Evolutionary conservation across 176 grass and related monocot species (phyloP).

Genomic region (Lolium multiflorum): DNA sequence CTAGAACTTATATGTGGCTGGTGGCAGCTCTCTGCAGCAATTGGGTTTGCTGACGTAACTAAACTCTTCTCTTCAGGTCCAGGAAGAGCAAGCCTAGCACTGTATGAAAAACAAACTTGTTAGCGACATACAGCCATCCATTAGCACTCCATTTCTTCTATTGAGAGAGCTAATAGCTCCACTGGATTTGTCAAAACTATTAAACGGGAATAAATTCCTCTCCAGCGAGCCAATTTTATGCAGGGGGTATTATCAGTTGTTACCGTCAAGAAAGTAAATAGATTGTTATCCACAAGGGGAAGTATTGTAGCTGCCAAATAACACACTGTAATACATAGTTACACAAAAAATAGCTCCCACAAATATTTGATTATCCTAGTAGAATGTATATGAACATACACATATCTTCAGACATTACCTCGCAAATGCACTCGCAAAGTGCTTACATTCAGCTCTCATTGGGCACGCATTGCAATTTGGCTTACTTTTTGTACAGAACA

Average conservation of each 20-base stretch:
- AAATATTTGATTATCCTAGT: conserved; percentile 12
- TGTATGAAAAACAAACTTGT: conserved; percentile 53
- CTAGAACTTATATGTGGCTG: conserved; percentile 17
- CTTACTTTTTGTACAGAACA: conserved; percentile 76
- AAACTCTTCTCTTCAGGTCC: conserved; percentile 72
- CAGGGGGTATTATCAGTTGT: background rate
- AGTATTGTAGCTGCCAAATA: conserved; percentile 16
- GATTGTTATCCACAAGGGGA: conserved; percentile 7
- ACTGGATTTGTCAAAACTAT: conserved; percentile 16
- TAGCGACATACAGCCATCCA: background rate
- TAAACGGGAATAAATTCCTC: background rate
- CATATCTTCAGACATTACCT: conserved; percentile 49
- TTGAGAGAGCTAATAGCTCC: conserved; percentile 1
- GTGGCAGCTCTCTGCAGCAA: conserved; percentile 32
- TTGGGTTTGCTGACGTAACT: conserved; percentile 27
- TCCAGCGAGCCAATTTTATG: background rate
- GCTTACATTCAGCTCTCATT: conserved; percentile 72
- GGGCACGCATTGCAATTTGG: conserved; percentile 78
- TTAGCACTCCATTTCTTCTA: conserved; percentile 3
- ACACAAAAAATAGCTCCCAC: conserved; percentile 7
- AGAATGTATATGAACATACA: conserved; percentile 5
- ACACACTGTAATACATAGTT: conserved; percentile 13
- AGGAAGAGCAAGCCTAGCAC: conserved; percentile 83
- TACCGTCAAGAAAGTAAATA: conserved; percentile 28
- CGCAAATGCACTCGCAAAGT: conserved; percentile 74